Evolutionary conservation across 179 eudicot species (phyloP), one percentile per base, ranked within the genome.

Genomic region (Monotropa hypopitys): DNA sequence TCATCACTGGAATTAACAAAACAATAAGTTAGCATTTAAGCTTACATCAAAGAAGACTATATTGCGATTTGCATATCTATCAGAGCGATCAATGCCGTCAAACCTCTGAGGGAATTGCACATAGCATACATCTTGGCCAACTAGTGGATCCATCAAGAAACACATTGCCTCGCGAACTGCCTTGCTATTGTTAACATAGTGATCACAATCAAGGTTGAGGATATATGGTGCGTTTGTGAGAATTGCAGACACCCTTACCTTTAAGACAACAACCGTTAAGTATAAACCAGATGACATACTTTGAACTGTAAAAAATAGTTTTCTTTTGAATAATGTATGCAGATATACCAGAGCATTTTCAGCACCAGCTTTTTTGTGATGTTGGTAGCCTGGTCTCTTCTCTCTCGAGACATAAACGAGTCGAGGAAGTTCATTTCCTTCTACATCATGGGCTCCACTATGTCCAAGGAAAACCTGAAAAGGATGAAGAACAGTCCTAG

Each of bases 361-460:
- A 63, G 96, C 96, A 87, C 96, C 93, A 72, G 96, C 96, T 78
- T 91, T 89, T 84, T 91, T 91, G 84, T 91, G 96, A 88, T 91
- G 93, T 72, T 91, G 96, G 83, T 85, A 91, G 21, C 96, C 93
- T 42, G 90, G 89, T 70, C 96, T 89, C 84, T 91, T 91, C 83
- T 91, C 93, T 78, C 93, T 91, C 76, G 93, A 91, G 73, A 91
- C 96, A 81, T 89, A 89, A 23, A 91, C 93, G 33, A 91, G 73
- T 21, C 93, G 85, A 16, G 96, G 96, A 71, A 91, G 82, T 82
- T 91, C 96, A 80, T 89, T 89, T 40, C 91, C 93, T 10, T 87
- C 88, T 68, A 75, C 88, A 81, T 89, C 96, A 75, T 88, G 87
- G 69, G 91, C 93, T 57, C 93, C 93, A 81, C 88, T 89, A 77